Evolutionary conservation across 768 basidiomycete genomes (phyloP), one percentile per base, ranked within the genome.

Genomic region (Pholiota microspora): DNA sequence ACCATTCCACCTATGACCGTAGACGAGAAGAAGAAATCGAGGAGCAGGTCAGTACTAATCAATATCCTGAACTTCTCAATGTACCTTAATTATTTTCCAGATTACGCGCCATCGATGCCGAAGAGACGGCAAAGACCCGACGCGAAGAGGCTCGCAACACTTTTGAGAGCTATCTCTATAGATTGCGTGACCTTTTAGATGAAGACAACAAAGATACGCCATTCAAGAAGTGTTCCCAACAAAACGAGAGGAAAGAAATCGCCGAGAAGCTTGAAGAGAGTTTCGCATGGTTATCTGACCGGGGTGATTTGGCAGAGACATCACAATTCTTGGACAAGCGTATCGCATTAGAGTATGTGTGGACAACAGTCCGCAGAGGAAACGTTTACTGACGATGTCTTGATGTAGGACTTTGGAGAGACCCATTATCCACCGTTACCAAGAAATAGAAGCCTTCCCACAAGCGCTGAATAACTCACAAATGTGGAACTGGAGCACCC

Each of bases 91-190:
- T 24, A 16, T 45, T 10, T 59, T 24, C 9, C 45, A 97, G 95
- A 67, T 76, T 99, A 9, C 82, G 87, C 10, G 83, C 85, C 8
- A 77, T 96, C 55, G 91, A 96, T 60, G 68, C 75, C 6, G 85
- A 88, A 51, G 95, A 98, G 72, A 73, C 77, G 2, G 80, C 85
- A 15, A 93, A 92, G 68, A 78, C 76, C 28, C 83, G 84, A 50
- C 85, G 85, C 28, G 95, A 95, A 63, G 97, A 98, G 68, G 92
- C 93, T 2, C 80, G 88, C 27, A 99, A 99, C 71, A 77, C 81
- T 23, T 83, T 99, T 49, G 97, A 99, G 70, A 84, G 88, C 28
- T 97, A 97, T 66, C 71, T 98, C n/a, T 99, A 99, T 74, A 82
- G 87, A 56, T 72, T 97, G 29, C 86, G 92, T 18, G 94, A 94